Evolutionary conservation across 805 yeast species (phyloP).

Genomic region (Priceomyces melissophilus): DNA sequence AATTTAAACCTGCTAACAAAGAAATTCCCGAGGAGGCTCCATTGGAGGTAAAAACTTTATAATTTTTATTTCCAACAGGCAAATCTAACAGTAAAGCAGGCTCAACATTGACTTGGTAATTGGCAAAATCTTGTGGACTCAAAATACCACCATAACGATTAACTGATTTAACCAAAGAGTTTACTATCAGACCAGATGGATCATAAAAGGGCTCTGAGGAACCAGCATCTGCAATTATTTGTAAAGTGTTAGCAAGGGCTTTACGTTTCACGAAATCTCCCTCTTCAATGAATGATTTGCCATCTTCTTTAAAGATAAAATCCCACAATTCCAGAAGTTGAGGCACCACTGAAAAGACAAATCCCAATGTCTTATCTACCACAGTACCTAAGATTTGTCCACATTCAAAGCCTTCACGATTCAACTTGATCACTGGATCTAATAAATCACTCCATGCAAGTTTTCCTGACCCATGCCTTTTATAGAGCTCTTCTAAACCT

Average conservation of each 20-base stretch:
- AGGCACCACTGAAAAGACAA: conserved; percentile 26
- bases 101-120: conserved; percentile 52
- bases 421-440: conserved; percentile 68
- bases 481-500: conserved; percentile 66
- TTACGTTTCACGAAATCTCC: conserved; percentile 67
- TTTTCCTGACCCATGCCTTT: conserved; percentile 65
- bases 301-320: conserved; percentile 40
- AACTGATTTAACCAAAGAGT: conserved; percentile 49
- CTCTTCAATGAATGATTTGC: conserved; percentile 26
- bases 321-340: conserved; percentile 48
- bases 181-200: conserved; percentile 72
- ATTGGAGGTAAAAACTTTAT: conserved; percentile 42
- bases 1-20: conserved; percentile 66
- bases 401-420: conserved; percentile 58
- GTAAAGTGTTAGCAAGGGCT: conserved; percentile 62
- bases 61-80: conserved; percentile 15
- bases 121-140: conserved; percentile 58
- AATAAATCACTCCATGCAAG: conserved; percentile 70
- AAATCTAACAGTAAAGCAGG: conserved; percentile 35
- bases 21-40: conserved; percentile 89
- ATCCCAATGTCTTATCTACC: conserved; percentile 26
- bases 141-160: conserved; percentile 65
- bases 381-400: conserved; percentile 27
- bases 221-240: conserved; percentile 71
- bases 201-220: conserved; percentile 78